phyloP scores from a whole-genome alignment of 352 stramenopile genomes.

The Pythium biforme region DNA sequence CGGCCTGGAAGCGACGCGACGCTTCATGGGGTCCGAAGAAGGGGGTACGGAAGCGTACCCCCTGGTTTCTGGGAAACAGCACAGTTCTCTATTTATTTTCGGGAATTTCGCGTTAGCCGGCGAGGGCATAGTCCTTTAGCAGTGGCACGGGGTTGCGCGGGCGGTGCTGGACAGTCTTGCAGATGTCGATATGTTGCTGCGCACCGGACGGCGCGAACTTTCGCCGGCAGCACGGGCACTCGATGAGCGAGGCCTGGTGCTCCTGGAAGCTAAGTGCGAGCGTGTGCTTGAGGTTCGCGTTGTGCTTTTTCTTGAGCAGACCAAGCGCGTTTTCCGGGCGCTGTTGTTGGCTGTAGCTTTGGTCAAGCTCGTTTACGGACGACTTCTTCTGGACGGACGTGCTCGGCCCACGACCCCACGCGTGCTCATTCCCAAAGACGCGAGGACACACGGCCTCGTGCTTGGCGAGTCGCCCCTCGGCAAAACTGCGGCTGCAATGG shows the following conservation, averaged over 20 bases:
- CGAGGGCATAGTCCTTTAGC: slow-evolving; percentile 68
- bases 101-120: slow-evolving; percentile 33
- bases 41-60: not conserved
- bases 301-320: slow-evolving; percentile 17
- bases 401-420: slow-evolving; percentile 56
- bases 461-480: slow-evolving; percentile 74
- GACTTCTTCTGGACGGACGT: slow-evolving; percentile 14
- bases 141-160: slow-evolving; percentile 69
- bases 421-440: slow-evolving; percentile 73
- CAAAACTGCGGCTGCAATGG: slow-evolving; percentile 78
- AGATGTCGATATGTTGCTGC: slow-evolving; percentile 86
- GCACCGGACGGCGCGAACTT: slow-evolving; percentile 81
- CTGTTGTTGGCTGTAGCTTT: slow-evolving; percentile 8
- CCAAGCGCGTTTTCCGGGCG: not conserved
- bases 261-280: slow-evolving; percentile 72
- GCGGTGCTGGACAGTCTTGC: slow-evolving; percentile 77
- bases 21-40: slow-evolving; percentile 18
- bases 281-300: slow-evolving; percentile 45
- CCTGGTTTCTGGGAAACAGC: not conserved
- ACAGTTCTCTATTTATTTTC: not conserved
- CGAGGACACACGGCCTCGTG: slow-evolving; percentile 79
- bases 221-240: slow-evolving; percentile 77
- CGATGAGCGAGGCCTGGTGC: slow-evolving; percentile 73
- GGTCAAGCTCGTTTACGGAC: not conserved
- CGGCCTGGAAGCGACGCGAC: slow-evolving; percentile 21